Base-by-base conservation (phyloP, 331 rosid genomes). In the Acacia pycnantha region DNA sequence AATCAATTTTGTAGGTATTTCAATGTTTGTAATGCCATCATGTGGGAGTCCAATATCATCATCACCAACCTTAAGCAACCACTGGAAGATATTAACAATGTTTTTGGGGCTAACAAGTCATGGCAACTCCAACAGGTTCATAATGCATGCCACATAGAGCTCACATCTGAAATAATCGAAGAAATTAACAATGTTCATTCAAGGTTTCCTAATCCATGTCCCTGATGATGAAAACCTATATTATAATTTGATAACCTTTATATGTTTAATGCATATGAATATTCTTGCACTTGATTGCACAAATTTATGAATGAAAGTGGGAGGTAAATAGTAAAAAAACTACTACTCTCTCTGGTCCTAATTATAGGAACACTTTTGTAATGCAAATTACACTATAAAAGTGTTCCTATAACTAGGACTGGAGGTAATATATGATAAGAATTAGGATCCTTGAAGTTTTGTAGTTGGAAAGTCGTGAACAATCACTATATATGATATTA, bases 161-260 rank as follows among this genome's bases (percentile, higher is more conserved):
- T 96, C 83, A 67, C 94, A 54, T 61, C 82, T 24, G 89, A 90
- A 84, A 83, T 90, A 11, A 76, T 90, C 41, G 85, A 68, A 43
- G 92, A 92, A 81, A 87, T 96, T 74, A 89, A 92, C 93, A 46
- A 82, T 70, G 85, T 92, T 78, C 99, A 92, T 80, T 76, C 85
- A 62, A 88, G 86, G 87, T 89, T 84, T 82, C 97, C 97, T 4
- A 95, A 93, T 81, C 97, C 99, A 66, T 95, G 97, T 27, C 94
- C 99, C 70, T 93, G 85, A 93, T 79, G 21, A 37, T 51, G 59
- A 51, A 18, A 0, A 16, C 54, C 18, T 48, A 48, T 48, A 35
- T 35, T 35, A 35, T 35, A 35, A 35, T 35, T 35, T 35, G 37
- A 40, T 40, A 40, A 40, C 44, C 10, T 40, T 40, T 10, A 40